Percentiles rank a stretch among this genome's conserved stretches.
These are phyloP conservation scores for Fusarium longipes DNA, from an alignment of 2,329 filamentous ascomycete genomes.

Conservation along the genomic window DNA sequence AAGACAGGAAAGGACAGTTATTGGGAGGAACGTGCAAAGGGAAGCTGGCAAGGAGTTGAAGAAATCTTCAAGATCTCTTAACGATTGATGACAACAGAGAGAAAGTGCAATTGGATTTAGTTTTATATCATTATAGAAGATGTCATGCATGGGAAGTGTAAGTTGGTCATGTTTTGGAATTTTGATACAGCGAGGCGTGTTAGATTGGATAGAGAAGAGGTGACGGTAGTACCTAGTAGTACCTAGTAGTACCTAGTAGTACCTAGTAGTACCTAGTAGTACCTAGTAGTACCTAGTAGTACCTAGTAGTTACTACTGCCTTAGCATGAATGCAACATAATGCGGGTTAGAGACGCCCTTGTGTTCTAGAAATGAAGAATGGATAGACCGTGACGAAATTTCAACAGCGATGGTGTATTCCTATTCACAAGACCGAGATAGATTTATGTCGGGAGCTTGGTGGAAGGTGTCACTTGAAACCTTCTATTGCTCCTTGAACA, in stretches of 20 bases:
- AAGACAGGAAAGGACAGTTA: slow-evolving; percentile 88
- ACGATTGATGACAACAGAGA: slow-evolving; percentile 35
- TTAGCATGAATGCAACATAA: slow-evolving; percentile 7
- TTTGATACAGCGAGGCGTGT: background rate
- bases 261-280: too few relatives aligned
- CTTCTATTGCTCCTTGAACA: slow-evolving; percentile 20
- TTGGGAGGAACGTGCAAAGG: slow-evolving; percentile 84
- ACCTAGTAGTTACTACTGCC: too few relatives aligned
- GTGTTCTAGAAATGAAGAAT: slow-evolving; percentile 4
- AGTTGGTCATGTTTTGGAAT: background rate
- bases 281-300: too few relatives aligned
- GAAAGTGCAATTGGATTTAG: slow-evolving; percentile 25
- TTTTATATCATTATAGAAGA: slow-evolving; percentile 15
- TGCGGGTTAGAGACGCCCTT: background rate
- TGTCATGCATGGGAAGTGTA: too few relatives aligned
- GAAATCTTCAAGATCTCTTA: slow-evolving; percentile 58
- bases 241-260: too few relatives aligned
- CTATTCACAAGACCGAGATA: background rate
- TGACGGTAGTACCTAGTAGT: background rate
- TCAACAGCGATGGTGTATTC: background rate
- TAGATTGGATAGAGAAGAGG: background rate
- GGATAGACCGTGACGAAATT: background rate
- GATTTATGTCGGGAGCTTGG: background rate
- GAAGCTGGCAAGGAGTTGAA: slow-evolving; percentile 71
- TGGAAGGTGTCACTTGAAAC: slow-evolving; percentile 24